Evolutionary conservation across 352 stramenopile genomes (phyloP).

Genomic region (Phytophthora hybrid): DNA sequence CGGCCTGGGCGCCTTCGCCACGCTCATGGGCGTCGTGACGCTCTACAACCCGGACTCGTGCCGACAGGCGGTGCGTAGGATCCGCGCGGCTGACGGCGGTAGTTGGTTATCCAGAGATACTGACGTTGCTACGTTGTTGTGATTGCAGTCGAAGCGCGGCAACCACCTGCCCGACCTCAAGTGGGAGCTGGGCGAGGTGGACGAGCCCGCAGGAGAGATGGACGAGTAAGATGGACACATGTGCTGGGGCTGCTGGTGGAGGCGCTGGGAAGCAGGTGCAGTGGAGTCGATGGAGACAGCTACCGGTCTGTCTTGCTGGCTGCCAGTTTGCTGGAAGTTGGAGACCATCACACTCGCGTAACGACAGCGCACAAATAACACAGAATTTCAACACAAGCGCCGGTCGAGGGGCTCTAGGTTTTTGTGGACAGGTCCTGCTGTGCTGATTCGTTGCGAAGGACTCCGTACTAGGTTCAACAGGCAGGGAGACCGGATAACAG

Average conservation of each 20-base stretch:
- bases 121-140: slow-evolving; percentile 18
- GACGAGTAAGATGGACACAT: slow-evolving; percentile 63
- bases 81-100: neutral
- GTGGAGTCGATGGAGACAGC: slow-evolving; percentile 9
- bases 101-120: neutral
- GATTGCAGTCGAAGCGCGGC: slow-evolving; percentile 68
- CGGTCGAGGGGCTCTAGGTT: neutral
- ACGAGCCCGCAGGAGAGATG: slow-evolving; percentile 86
- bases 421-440: neutral
- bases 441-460: neutral
- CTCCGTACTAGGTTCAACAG: neutral
- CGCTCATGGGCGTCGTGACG: slow-evolving; percentile 82
- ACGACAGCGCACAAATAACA: slow-evolving; percentile 42
- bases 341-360: slow-evolving; percentile 32
- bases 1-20: slow-evolving; percentile 64
- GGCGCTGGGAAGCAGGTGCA: too few species aligned
- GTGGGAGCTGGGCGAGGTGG: slow-evolving; percentile 81
- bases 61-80: slow-evolving; percentile 76
- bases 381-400: slow-evolving; percentile 31
- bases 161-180: slow-evolving; percentile 81
- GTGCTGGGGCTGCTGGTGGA: slow-evolving; percentile 6
- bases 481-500: neutral
- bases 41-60: slow-evolving; percentile 84
- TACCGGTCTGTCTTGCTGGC: neutral
- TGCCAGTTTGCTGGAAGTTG: slow-evolving; percentile 15